Conservation (phyloP, 768 basidiomycete genomes). For the Hygrocybe punicea region DNA sequence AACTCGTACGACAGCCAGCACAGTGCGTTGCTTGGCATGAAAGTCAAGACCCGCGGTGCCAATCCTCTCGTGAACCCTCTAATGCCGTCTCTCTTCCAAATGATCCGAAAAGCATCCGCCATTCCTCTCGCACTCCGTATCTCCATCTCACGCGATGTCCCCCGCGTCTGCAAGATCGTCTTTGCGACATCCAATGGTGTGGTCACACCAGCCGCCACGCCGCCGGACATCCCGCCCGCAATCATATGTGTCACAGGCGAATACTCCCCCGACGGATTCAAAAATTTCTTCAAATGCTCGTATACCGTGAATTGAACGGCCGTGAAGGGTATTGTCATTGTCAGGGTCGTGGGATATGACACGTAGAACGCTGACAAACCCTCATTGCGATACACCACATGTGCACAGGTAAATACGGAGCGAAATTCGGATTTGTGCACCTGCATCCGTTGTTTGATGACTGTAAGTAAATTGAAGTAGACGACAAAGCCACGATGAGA, state of each 20-base stretch:
- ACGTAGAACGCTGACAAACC: conserved; percentile 93
- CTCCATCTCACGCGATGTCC: conserved; percentile 78
- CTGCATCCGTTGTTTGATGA: conserved; percentile 99
- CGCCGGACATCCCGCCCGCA: conserved; percentile 90
- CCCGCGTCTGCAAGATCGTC: conserved; percentile 93
- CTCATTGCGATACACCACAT: conserved; percentile 78
- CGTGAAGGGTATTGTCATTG: conserved; percentile 96
- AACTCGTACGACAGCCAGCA: conserved; percentile 99
- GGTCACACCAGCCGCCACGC: conserved; percentile 90
- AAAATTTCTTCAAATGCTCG: conserved; percentile 80
- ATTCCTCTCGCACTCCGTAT: conserved; percentile 84
- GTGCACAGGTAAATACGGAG: conserved; percentile 82
- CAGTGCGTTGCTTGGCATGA: conserved; percentile 94
- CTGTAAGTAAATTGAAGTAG: conserved; percentile 31
- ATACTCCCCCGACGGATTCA: conserved; percentile 85
- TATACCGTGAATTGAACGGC: conserved; percentile 98
- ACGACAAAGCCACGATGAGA: conserved; percentile 5
- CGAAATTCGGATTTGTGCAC: conserved; percentile 90
- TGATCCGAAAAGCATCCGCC: conserved; percentile 82
- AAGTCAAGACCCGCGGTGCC: conserved; percentile 87
- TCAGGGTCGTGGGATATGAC: conserved; percentile 96
- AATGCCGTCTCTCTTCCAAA: conserved; percentile 80
- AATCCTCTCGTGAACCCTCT: conserved; percentile 86
- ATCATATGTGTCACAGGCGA: conserved; percentile 91
- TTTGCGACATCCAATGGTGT: conserved; percentile 98